A percentile compares a stretch with the other conserved stretches of the same genome.
Evolutionary conservation across 2,329 filamentous ascomycete species (phyloP).

Genomic region (Colletotrichum liriopes): DNA sequence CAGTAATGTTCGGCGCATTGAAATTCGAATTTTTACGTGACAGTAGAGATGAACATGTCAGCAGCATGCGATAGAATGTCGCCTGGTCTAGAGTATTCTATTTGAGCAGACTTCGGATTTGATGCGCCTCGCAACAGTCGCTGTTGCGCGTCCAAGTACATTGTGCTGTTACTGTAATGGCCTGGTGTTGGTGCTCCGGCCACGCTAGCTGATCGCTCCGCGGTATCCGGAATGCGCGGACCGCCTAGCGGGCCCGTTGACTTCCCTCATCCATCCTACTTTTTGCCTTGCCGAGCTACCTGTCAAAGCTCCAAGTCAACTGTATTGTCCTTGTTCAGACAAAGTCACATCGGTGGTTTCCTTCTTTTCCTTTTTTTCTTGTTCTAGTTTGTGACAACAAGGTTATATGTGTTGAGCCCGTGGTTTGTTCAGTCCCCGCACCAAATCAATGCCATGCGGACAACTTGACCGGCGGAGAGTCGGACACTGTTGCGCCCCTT

Average conservation of each 20-base stretch:
- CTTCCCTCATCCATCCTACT: background rate
- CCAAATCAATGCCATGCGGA: slow-evolving; percentile 30
- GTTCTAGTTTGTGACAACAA: background rate
- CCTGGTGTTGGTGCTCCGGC: too few relatives aligned
- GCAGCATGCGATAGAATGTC: too few relatives aligned
- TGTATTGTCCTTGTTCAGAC: background rate
- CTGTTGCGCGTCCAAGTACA: too few relatives aligned
- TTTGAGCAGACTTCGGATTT: too few relatives aligned
- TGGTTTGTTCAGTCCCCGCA: too few relatives aligned
- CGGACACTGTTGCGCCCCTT: slow-evolving; percentile 15
- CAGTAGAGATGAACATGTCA: too few relatives aligned
- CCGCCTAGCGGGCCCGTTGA: background rate
- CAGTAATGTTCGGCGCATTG: background rate
- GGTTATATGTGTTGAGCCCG: background rate
- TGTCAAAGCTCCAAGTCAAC: background rate
- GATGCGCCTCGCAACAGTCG: too few relatives aligned
- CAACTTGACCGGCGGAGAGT: slow-evolving; percentile 30
- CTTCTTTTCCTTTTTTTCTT: background rate
- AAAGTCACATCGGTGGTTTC: background rate
- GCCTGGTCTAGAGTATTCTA: too few relatives aligned
- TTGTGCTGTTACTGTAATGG: too few relatives aligned
- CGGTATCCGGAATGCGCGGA: background rate
- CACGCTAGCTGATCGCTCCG: too few relatives aligned
- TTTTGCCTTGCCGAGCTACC: background rate
- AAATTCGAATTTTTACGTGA: background rate